phyloP scores from a whole-genome alignment of 768 basidiomycete species.

The Auriscalpium orientale region DNA sequence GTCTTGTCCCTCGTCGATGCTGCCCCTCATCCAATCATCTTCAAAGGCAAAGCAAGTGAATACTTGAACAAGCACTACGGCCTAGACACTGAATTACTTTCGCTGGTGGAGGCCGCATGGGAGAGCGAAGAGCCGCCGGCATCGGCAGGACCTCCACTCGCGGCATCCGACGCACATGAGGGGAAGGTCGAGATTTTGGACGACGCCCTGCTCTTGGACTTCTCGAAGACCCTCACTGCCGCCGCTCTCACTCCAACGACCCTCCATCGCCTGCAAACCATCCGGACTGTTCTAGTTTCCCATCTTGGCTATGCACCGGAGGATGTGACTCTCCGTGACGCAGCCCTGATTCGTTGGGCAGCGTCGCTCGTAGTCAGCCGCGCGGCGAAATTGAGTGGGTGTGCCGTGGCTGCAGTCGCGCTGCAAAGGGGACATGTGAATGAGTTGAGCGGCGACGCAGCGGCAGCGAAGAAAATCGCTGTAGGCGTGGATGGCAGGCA shows the following conservation, averaged over 20 bases:
- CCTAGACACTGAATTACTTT: slow-evolving; percentile 89
- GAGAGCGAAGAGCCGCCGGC: slow-evolving; percentile 27
- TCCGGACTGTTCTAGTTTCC: slow-evolving; percentile 54
- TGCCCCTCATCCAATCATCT: slow-evolving; percentile 62
- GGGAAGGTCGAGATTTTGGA: not conserved
- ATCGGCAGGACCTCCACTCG: not conserved
- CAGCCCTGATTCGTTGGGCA: slow-evolving; percentile 75
- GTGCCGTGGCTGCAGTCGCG: slow-evolving; percentile 80
- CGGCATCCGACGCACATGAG: not conserved
- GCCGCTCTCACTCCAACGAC: slow-evolving; percentile 11
- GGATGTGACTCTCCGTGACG: slow-evolving; percentile 39
- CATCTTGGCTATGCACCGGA: slow-evolving; percentile 51
- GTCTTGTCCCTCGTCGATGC: slow-evolving; percentile 78
- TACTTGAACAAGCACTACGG: slow-evolving; percentile 87
- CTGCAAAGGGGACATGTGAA: slow-evolving; percentile 71
- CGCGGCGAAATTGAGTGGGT: slow-evolving; percentile 77
- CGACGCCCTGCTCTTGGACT: slow-evolving; percentile 6
- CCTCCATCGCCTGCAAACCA: slow-evolving; percentile 38
- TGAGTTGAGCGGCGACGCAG: slow-evolving; percentile 31
- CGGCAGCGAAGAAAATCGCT: slow-evolving; percentile 41
- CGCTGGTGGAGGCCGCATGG: slow-evolving; percentile 75
- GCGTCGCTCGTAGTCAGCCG: slow-evolving; percentile 71
- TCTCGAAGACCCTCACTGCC: slow-evolving; percentile 4
- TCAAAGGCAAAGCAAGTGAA: slow-evolving; percentile 68
- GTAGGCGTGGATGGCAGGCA: slow-evolving; percentile 95